Conservation (phyloP, 2,329 filamentous ascomycete species). For the Colletotrichum orbiculare region DNA sequence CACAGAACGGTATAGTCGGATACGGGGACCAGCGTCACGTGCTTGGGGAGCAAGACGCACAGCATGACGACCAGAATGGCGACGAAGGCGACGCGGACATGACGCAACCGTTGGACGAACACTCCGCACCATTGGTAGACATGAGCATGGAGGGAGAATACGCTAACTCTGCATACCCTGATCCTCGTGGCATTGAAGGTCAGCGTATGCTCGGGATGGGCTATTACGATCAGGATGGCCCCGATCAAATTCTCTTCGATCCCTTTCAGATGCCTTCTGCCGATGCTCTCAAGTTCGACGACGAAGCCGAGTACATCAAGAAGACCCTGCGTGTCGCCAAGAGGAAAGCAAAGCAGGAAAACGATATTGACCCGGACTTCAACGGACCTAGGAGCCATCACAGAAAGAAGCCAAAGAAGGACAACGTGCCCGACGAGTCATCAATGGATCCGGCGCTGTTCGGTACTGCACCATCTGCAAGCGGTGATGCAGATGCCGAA, state of each 20-base stretch:
- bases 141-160: slow-evolving; percentile 45
- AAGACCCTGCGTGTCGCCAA: slow-evolving; percentile 65
- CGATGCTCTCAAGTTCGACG: slow-evolving; percentile 54
- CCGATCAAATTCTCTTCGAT: slow-evolving; percentile 69
- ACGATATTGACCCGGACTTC: slow-evolving; percentile 67
- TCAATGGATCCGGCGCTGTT: slow-evolving; percentile 66
- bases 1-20: slow-evolving; percentile 36
- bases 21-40: slow-evolving; percentile 50
- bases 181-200: slow-evolving; percentile 58
- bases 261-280: slow-evolving; percentile 65
- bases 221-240: slow-evolving; percentile 69
- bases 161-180: slow-evolving; percentile 56
- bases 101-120: slow-evolving; percentile 35
- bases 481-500: slow-evolving; percentile 1
- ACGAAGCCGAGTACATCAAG: slow-evolving; percentile 65
- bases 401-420: slow-evolving; percentile 54
- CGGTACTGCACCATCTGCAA: slow-evolving; percentile 33
- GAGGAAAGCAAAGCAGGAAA: slow-evolving; percentile 62
- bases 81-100: slow-evolving; percentile 7
- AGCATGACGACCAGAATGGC: slow-evolving; percentile 33
- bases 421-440: slow-evolving; percentile 42
- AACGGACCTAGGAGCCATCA: slow-evolving; percentile 52
- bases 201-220: slow-evolving; percentile 68
- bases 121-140: slow-evolving; percentile 38
- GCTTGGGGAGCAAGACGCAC: slow-evolving; percentile 39